Evolutionary conservation across 805 yeast genomes (phyloP).

Genomic region (Nakazawaea ernobii): DNA sequence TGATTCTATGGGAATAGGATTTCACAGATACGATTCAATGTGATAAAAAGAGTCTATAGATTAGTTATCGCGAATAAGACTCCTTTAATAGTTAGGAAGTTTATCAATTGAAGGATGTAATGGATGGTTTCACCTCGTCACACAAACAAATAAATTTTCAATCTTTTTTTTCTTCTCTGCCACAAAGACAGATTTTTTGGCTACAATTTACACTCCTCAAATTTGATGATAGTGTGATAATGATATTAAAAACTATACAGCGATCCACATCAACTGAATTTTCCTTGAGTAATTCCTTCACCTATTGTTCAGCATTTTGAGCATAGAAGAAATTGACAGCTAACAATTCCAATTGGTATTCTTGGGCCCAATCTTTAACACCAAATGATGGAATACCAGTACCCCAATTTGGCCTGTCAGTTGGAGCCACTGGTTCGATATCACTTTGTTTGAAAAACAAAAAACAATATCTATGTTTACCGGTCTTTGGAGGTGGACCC

Average conservation of each 20-base stretch:
- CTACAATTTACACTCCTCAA: neutral
- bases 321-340: constrained; percentile 83
- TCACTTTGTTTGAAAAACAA: constrained; percentile 60
- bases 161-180: neutral
- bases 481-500: constrained; percentile 84
- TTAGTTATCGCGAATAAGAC: no score
- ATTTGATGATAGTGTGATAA: neutral
- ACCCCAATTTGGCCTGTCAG: constrained; percentile 77
- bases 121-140: no score
- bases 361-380: constrained; percentile 64
- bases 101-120: no score
- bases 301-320: constrained; percentile 38
- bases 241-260: neutral
- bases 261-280: no score
- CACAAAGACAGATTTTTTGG: neutral
- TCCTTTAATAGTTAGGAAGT: no score
- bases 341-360: constrained; percentile 56
- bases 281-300: neutral
- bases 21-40: no score
- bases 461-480: constrained; percentile 83
- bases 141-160: no score
- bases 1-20: no score
- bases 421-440: constrained; percentile 32
- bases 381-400: constrained; percentile 79
- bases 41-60: no score